Evolutionary conservation across 2,329 filamentous ascomycete species (phyloP), one percentile per base, ranked within the genome.

Genomic region (Claviceps quebecensis): DNA sequence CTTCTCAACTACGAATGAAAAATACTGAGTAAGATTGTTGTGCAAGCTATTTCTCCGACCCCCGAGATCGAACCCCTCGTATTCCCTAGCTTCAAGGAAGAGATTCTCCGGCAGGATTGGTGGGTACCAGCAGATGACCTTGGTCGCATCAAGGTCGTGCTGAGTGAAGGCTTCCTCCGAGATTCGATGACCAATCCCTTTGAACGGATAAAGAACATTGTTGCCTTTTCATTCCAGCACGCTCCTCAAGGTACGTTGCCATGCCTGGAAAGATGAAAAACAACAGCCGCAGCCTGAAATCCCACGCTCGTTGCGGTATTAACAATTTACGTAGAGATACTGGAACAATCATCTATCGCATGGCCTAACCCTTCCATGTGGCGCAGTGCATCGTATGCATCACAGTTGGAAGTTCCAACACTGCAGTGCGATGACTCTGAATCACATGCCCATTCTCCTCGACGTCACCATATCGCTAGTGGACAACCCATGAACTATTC

Each of bases 201-300:
- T 56, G 81, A 87, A 58, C 72, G 80, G 41, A 70, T 86, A 55
- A 85, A 83, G 61, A 87, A 90, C 59, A 67, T 88, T 45, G 77
- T 89, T 23, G 77, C 78, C 14, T 93, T 95, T 65, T 83, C 87
- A 1, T 95, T 94, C 59, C 86, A 93, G 61, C 86, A 93, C 70
- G 88, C 86, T 37, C 87, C 88, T 1, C 68, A 86, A 51, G 76
- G 87, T 91, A 69, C 57, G 73, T 67, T 29, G 16, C 39, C 7
- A 6, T 19, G 26, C 5, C 3, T 16, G 14, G 14, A n/a, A 14
- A 38, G 29, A 29, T 22, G 9, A 7, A 13, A 29, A 23, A 17
- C 2, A 23, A 11, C 17, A 49, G 48, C 48, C 23, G 16, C n/a
- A 40, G 47, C 14, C 16, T 48, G 22, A 2, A 19, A n/a, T 40